Conservation (phyloP, 345 rosid genomes). For the Citrus cavaleriei region DNA sequence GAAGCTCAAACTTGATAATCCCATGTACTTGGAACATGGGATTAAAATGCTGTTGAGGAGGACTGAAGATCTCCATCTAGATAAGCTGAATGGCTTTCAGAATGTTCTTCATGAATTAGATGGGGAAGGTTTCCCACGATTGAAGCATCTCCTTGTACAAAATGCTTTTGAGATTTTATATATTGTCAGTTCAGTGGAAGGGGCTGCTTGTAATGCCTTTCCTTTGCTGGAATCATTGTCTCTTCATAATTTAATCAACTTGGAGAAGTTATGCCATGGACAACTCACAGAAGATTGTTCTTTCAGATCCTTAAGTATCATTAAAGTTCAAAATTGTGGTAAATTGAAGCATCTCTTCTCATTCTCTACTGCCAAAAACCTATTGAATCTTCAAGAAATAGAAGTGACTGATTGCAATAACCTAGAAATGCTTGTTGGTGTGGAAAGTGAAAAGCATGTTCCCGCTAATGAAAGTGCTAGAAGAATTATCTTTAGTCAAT, state of each 20-base stretch:
- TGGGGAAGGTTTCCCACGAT: constrained; percentile 12
- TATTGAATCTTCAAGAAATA: background rate
- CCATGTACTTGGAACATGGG: background rate
- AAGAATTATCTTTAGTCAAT: background rate
- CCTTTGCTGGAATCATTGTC: background rate
- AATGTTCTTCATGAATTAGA: constrained; percentile 10
- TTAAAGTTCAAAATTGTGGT: background rate
- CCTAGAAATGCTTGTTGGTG: background rate
- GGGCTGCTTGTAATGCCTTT: background rate
- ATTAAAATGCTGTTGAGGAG: background rate
- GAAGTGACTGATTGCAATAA: background rate
- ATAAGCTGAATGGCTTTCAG: background rate
- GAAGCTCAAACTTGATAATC: constrained; percentile 8
- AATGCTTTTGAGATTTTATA: too few species aligned
- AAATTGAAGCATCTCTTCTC: background rate
- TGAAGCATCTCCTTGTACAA: background rate
- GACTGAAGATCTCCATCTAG: constrained; percentile 1
- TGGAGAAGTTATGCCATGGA: background rate
- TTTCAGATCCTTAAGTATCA: background rate
- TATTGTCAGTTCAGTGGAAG: background rate
- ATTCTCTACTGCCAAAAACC: background rate
- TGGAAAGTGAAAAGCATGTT: background rate
- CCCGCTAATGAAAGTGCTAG: background rate
- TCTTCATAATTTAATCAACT: background rate
- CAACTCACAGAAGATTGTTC: background rate